phyloP scores from a whole-genome alignment of 768 basidiomycete genomes.

The Daedaleopsis nitida region DNA sequence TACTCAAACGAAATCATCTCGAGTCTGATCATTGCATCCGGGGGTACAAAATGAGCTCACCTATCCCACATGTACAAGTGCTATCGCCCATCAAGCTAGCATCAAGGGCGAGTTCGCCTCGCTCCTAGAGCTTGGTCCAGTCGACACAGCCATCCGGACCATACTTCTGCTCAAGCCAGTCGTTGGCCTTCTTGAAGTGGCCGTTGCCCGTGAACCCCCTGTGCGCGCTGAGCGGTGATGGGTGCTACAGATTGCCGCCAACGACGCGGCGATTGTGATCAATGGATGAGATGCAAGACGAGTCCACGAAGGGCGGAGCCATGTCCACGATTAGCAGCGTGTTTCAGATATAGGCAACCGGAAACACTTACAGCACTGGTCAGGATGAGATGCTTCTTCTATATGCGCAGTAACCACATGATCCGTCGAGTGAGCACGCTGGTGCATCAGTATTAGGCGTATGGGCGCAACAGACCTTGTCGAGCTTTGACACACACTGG shows the following conservation, averaged over 20 bases:
- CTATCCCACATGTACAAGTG: background rate
- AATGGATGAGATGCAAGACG: constrained; percentile 14
- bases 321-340: background rate
- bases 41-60: background rate
- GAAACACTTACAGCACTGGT: constrained; percentile 63
- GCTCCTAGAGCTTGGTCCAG: constrained; percentile 56
- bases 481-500: constrained; percentile 77
- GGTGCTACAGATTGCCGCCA: constrained; percentile 56
- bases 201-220: constrained; percentile 86
- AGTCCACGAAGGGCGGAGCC: constrained; percentile 3
- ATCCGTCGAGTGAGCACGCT: background rate
- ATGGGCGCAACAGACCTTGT: constrained; percentile 52
- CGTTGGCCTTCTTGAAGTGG: constrained; percentile 86
- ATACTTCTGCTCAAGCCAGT: constrained; percentile 82
- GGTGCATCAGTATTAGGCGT: background rate
- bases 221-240: constrained; percentile 77
- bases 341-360: background rate
- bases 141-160: constrained; percentile 71
- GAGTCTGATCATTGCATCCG: background rate
- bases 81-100: background rate
- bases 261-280: constrained; percentile 27
- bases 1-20: too few species aligned
- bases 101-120: background rate
- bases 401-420: background rate
- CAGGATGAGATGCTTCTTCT: constrained; percentile 83